Evolutionary conservation across 73 alveolate genomes (phyloP), one percentile per base, ranked within the genome.

Genomic region (Effrenium voratum): DNA sequence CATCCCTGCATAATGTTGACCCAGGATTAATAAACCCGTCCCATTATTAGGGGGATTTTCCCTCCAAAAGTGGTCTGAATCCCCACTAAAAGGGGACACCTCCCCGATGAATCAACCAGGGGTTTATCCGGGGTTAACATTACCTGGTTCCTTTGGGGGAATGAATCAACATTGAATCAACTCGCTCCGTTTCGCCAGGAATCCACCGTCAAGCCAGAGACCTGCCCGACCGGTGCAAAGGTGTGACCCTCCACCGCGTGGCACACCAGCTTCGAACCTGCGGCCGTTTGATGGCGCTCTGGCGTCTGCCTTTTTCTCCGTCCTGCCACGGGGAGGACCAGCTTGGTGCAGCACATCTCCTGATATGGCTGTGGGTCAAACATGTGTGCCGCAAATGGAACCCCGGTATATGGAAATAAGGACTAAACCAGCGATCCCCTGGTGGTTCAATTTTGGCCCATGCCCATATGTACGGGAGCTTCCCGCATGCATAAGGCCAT

Each of bases 401-500:
- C 85, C 99, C 68, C 99, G 94, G 80, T 98, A 45, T 72, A 91
- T 93, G 19, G 99, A 99, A 88, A 59, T 93, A n/a, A n/a, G 85
- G 91, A 98, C 55, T 92, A 84, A 46, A 99, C 91, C 41, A 99
- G 98, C 41, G 99, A 99, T 77, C 99, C 99, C 83, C 99, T 99
- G 96, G 99, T 99, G 79, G 95, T 99, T 99, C 99, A 98, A 41
- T 99, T 99, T 40, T 99, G 99, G 72, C 98, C 99, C 79, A 90
- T 68, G 99, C 99, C 99, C 36, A 99, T 95, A 49, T 99, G 99
- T 24, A 99, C 99, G 99, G 99, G 99, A 44, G 99, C 99, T 44
- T 99, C 99, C 92, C 99, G 99, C 94, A 99, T 99, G 13, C 99
- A 79, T 47, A 99, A 99, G 79, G 99, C 99, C 38, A 99, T 99